phyloP scores from a whole-genome alignment of 2,329 filamentous ascomycete genomes.

The Magnaporthiopsis poae region DNA sequence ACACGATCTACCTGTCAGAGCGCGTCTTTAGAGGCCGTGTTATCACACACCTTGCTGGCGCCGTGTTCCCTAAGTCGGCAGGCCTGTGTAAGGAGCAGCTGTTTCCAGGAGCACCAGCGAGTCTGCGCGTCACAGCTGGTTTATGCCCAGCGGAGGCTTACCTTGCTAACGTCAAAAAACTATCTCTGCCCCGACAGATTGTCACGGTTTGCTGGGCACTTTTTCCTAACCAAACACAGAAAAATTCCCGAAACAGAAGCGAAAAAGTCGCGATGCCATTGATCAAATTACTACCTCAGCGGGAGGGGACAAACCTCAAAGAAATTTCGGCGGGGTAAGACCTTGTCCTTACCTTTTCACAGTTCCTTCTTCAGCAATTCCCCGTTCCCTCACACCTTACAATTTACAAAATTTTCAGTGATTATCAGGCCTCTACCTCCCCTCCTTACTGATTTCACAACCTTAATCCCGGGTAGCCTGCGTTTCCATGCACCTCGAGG shows the following conservation, averaged over 20 bases:
- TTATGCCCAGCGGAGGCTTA: background rate
- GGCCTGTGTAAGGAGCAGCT: background rate
- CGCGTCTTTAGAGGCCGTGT: background rate
- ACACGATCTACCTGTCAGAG: background rate
- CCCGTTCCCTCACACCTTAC: background rate
- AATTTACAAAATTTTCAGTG: background rate
- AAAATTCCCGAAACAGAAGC: background rate
- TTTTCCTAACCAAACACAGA: background rate
- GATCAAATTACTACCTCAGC: background rate
- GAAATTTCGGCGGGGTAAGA: conserved; percentile 1
- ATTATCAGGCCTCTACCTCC: too few relatives aligned
- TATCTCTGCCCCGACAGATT: background rate
- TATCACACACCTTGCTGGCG: background rate
- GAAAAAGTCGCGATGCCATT: background rate
- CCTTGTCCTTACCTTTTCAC: background rate
- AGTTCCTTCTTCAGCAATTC: background rate
- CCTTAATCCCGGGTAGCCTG: background rate
- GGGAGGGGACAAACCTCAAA: background rate
- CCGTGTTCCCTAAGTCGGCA: background rate
- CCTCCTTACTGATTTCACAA: too few relatives aligned
- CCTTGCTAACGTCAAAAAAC: background rate
- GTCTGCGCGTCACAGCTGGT: background rate
- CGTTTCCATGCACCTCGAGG: too few relatives aligned
- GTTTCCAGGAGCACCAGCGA: background rate
- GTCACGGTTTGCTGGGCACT: background rate